Evolutionary conservation across 2,329 filamentous ascomycete species (phyloP), one percentile per base, ranked within the genome.

Genomic region (Escovopsis sp.): DNA sequence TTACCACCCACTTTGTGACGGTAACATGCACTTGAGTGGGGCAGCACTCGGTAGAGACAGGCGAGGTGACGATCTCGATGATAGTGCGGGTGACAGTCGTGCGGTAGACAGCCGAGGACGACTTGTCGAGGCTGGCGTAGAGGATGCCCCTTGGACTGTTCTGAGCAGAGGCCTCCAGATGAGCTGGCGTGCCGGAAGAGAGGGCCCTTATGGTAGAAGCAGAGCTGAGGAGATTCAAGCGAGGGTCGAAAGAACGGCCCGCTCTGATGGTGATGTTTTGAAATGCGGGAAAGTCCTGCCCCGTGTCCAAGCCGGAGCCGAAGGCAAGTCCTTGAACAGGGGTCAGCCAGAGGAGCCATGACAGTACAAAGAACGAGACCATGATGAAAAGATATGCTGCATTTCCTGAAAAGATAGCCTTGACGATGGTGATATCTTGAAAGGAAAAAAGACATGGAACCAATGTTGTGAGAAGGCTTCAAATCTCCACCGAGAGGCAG

Each of bases 311-410:
- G 13, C 37, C n/a, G 5, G 35, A 23, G 9, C 18, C 15, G 14
- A 18, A 21, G 5, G 33, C 19, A 29, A 33, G 37, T 14, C 33
- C 40, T 43, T 39, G 27, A 31, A 27, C 14, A 35, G 31, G 17
- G 9, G 37, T 45, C 34, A 45, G 43, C 43, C 36, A 43, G 35
- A 17, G 36, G 31, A 37, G 26, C 21, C 43, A 45, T 45, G 16
- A 29, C 35, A 38, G 28, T 13, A 25, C 8, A 9, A 8, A 21
- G 19, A 21, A 8, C 21, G 11, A 9, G 21, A 25, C 11, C 9
- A 25, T 25, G 21, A 25, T 25, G 7, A 11, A 25, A 14, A 27
- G 15, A 14, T 26, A 18, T 33, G 30, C 16, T 18, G 18, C 18
- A 31, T 33, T 27, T 38, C 36, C 35, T 27, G 33, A 25, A 3